Conservation (phyloP, 78 protist genomes). For the Emiliania huxleyi region DNA sequence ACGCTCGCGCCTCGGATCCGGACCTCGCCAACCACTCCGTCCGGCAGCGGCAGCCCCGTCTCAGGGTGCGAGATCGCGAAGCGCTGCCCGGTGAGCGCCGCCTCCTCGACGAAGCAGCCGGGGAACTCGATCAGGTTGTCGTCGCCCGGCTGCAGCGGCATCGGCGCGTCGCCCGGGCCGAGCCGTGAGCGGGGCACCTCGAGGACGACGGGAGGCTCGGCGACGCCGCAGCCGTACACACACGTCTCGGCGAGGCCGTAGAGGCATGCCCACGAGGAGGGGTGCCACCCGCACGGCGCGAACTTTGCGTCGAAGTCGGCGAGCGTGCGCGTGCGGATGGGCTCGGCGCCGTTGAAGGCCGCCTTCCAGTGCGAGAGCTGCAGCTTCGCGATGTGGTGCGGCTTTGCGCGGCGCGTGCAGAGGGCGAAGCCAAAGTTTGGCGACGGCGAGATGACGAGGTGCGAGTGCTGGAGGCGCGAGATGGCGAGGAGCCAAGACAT, state of each 20-base stretch:
- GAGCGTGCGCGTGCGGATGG: not conserved
- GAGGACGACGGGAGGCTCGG: not conserved
- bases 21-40: not conserved
- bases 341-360: not conserved
- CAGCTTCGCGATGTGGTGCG: not conserved
- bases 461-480: not conserved
- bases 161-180: not conserved
- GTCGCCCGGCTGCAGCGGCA: not conserved
- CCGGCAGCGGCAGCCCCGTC: not conserved
- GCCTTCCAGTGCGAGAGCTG: not conserved
- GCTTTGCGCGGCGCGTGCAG: not conserved
- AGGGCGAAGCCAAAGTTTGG: not conserved
- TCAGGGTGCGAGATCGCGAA: not conserved
- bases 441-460: not conserved
- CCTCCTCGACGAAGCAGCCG: not conserved
- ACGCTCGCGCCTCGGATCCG: not conserved
- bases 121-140: not conserved
- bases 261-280: not conserved
- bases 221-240: not conserved
- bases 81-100: not conserved
- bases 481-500: not conserved
- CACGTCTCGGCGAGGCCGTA: not conserved
- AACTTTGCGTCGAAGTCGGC: not conserved
- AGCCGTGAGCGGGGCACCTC: not conserved
- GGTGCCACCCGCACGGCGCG: not conserved